Conservation (phyloP, 257 asterid genomes). For the Scutellaria galericulata region DNA sequence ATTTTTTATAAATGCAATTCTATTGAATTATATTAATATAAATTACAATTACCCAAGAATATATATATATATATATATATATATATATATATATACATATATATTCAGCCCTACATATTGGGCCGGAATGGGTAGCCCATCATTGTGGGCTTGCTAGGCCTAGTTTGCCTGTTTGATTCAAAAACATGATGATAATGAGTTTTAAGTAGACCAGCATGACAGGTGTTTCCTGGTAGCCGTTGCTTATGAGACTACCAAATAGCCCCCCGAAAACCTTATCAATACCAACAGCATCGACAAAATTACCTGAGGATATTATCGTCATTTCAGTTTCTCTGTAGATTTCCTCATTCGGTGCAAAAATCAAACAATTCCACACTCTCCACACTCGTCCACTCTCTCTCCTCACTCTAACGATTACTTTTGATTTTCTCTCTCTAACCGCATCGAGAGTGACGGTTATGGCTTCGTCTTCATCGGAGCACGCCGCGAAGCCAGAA, state of each 20-base stretch:
- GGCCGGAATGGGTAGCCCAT: constrained; percentile 10
- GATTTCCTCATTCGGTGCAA: constrained; percentile 42
- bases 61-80: too few relatives aligned
- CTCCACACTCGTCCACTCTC: constrained; percentile 15
- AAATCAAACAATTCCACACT: constrained; percentile 19
- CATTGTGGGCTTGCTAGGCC: constrained; percentile 13
- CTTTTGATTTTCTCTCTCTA: constrained; percentile 36
- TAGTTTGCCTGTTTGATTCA: too few relatives aligned
- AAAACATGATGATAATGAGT: constrained; percentile 30
- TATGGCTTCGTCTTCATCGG: constrained; percentile 80
- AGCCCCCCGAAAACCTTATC: constrained; percentile 31
- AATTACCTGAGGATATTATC: constrained; percentile 29
- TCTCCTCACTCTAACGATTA: constrained; percentile 29
- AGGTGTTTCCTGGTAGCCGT: constrained; percentile 63
- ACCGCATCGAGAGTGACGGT: constrained; percentile 24
- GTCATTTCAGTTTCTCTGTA: constrained; percentile 49
- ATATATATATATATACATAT: too few relatives aligned
- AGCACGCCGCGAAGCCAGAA: constrained; percentile 64
- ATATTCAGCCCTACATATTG: neutral
- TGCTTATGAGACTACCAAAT: constrained; percentile 28
- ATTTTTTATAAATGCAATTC: too few relatives aligned
- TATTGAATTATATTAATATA: too few relatives aligned
- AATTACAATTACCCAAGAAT: too few relatives aligned
- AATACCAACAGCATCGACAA: constrained; percentile 26
- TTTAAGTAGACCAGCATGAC: constrained; percentile 38